Evolutionary conservation across 208 protist genomes (phyloP), one percentile per base, ranked within the genome.

Genomic region (Leishmania guyanensis): DNA sequence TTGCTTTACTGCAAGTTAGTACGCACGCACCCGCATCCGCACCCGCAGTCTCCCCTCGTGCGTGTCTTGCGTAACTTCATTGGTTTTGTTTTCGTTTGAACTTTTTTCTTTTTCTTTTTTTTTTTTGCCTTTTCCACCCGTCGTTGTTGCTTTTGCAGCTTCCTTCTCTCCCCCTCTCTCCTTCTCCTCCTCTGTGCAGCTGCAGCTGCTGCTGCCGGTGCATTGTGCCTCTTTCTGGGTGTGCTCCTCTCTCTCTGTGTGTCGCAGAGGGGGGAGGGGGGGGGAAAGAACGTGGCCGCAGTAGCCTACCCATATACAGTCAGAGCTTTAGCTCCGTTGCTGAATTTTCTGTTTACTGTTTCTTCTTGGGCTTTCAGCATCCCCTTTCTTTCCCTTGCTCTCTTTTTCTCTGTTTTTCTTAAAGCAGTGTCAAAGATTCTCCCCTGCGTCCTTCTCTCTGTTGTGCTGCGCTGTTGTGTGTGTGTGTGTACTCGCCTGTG

Each of bases 101-200:
- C 26, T 77, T 48, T 46, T 26, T 60, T 8, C 29, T 20, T 36
- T 29, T 29, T 29, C 29, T 29, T 29, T 29, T 29, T 29, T 29
- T 29, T 54, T 29, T 53, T 22, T 14, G 22, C 22, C 43, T 51
- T 73, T n/a, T 26, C 22, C 60, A 10, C 26, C 9, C 60, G 36
- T n/a, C 4, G 51, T 51, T 64, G 46, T 71, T 88, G 43, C 65
- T 39, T 82, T 26, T 69, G 51, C 39, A n/a, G 68, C 71, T 86
- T n/a, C 69, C 82, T 78, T 73, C 50, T 22, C 53, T 71, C 5
- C 17, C 33, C 26, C 50, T 65, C n/a, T 71, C 17, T 66, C 26
- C 22, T 9, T 6, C 9, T 74, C 29, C 36, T 54, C 12, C 20
- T 3, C n/a, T 68, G 29, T 68, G 29, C 65, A 48, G 65, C 65